Conservation (phyloP, 1,284 basidiomycete species). For the Austroboletus novae-zelandiae region DNA sequence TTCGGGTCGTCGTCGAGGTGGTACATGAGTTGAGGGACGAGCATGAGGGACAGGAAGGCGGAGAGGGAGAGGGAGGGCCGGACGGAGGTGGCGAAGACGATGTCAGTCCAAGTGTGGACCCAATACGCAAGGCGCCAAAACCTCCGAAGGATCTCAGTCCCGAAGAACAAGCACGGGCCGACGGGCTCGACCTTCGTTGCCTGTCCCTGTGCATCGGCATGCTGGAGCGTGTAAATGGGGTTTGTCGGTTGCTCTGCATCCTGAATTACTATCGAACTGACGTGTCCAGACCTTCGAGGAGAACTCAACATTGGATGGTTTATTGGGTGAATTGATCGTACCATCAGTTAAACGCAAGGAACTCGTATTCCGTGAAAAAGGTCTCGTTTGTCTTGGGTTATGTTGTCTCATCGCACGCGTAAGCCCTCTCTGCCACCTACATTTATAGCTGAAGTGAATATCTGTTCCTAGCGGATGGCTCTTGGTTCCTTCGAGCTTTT, state of each 20-base stretch:
- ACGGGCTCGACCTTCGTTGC: slow-evolving; percentile 79
- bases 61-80: slow-evolving; percentile 26
- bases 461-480: slow-evolving; percentile 73
- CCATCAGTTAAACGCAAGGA: slow-evolving; percentile 91
- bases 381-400: slow-evolving; percentile 81
- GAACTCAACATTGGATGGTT: slow-evolving; percentile 90
- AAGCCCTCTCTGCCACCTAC: slow-evolving; percentile 10
- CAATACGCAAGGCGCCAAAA: slow-evolving; percentile 14
- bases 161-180: slow-evolving; percentile 59
- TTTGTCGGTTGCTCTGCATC: slow-evolving; percentile 37
- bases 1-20: slow-evolving; percentile 92
- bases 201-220: slow-evolving; percentile 88
- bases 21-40: slow-evolving; percentile 82
- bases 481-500: slow-evolving; percentile 90
- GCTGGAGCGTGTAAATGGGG: slow-evolving; percentile 88
- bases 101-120: slow-evolving; percentile 2
- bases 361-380: slow-evolving; percentile 80
- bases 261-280: not conserved
- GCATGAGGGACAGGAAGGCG: slow-evolving; percentile 40
- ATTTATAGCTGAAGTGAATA: not conserved
- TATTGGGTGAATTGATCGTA: slow-evolving; percentile 87
- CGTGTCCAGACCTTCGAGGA: slow-evolving; percentile 77
- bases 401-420: slow-evolving; percentile 89
- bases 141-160: slow-evolving; percentile 48
- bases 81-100: slow-evolving; percentile 26